Base-by-base conservation (phyloP, 345 rosid species). In the Salix arbutifolia region DNA sequence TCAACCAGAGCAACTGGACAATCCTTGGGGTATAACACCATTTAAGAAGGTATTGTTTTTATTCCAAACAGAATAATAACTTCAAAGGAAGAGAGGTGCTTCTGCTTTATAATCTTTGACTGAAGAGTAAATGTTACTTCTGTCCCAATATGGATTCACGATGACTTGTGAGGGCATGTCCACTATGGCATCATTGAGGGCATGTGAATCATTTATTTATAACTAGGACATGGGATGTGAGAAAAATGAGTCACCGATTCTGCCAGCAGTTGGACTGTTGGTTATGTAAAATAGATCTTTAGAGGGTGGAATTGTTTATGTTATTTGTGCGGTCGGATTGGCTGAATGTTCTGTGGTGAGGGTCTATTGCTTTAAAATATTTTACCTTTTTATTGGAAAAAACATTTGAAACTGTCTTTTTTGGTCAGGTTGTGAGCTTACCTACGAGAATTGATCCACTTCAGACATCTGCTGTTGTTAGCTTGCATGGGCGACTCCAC, bases 1-100 rank as follows among this genome's bases (percentile, higher is more conserved):
- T 33, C 83, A 90, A 75, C 97, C 94, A 5, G 92, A 93, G 78
- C 90, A 93, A 82, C 82, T 85, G 75, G 91, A 93, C 82, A 92
- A 90, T 81, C 96, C 96, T 68, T 92, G 97, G 98, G 98, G 97
- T 25, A 90, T 92, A 65, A 89, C 93, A 64, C 94, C 98, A 31
- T 94, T 94, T 79, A 90, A 83, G 72, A 94, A 94, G 98, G 98
- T 89, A 85, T 65, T 23, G 33, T 28, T 73, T 31, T 60, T 31
- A 18, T 12, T 26, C 38, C 16, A 5, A 6, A 8, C n/a, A 38
- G 19, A 70, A 28, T 35, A 30, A 4, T 3, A 66, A 35, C 23
- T 35, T 58, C 10, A 3, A 8, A 35, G 35, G 13, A 23, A 66
- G 21, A 33, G n/a, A 19, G 69, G 40, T 30, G 40, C 21, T 18